Evolutionary conservation across 768 basidiomycete species (phyloP).

Genomic region (Podaxis sp.): DNA sequence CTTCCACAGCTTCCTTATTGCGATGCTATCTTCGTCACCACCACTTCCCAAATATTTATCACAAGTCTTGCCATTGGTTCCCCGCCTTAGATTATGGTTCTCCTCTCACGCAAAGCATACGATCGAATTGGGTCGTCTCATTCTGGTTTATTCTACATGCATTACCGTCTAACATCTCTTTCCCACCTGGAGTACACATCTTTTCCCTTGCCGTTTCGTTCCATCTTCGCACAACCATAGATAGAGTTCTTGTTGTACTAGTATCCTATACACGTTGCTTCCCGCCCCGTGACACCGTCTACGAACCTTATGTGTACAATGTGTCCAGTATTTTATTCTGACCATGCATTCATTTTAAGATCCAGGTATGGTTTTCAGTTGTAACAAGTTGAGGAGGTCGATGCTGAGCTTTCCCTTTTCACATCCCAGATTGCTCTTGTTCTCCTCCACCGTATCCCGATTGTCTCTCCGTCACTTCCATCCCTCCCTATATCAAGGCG

Average conservation of each 20-base stretch:
- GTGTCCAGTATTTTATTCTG: neutral
- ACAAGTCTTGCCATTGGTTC: neutral
- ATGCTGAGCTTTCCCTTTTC: too few relatives aligned
- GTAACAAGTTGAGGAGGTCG: too few relatives aligned
- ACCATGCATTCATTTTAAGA: neutral
- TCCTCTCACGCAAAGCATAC: neutral
- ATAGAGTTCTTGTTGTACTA: slow-evolving; percentile 4
- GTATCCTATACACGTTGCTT: neutral
- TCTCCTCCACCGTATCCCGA: too few relatives aligned
- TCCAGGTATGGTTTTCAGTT: neutral
- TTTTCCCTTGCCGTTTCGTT: neutral
- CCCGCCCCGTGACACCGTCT: neutral
- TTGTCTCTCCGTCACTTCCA: too few relatives aligned
- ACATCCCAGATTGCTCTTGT: too few relatives aligned
- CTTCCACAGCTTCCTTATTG: neutral
- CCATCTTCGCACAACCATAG: neutral
- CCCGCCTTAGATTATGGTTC: neutral
- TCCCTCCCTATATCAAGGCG: too few relatives aligned
- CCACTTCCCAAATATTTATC: neutral
- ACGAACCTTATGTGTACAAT: neutral
- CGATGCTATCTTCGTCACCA: neutral
- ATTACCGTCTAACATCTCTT: neutral
- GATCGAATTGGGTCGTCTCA: neutral
- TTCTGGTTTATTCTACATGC: neutral
- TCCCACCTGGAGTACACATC: neutral